Percentiles rank a stretch among this genome's conserved stretches.
Conservation (phyloP, 306 rosid genomes). For the Ormosia semicastrata region DNA sequence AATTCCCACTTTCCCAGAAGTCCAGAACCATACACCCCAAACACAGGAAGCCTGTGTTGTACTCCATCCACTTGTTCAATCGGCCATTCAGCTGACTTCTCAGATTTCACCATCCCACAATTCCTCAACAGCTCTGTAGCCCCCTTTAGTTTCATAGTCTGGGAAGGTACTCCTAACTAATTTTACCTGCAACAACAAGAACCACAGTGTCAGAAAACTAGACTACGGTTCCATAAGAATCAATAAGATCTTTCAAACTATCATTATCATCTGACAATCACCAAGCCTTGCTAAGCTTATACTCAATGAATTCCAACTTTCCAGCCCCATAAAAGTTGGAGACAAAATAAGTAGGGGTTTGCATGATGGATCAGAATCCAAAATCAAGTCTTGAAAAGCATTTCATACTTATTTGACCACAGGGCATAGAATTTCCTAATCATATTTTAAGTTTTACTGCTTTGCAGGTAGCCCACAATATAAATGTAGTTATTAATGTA, state of each 20-base stretch:
- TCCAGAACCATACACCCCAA: not conserved
- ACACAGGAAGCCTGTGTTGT: not conserved
- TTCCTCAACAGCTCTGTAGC: conserved; percentile 36
- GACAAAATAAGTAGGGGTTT: not conserved
- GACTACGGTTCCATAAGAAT: not conserved
- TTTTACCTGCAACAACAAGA: conserved; percentile 47
- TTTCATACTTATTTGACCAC: too few species aligned
- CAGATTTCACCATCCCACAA: conserved; percentile 66
- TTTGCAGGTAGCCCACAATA: too few species aligned
- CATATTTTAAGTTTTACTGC: too few species aligned
- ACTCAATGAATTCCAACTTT: not conserved
- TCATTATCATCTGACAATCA: not conserved
- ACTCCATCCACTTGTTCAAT: not conserved
- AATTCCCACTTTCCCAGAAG: not conserved
- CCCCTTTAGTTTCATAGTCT: conserved; percentile 41
- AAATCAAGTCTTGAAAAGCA: not conserved
- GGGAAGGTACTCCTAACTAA: conserved; percentile 30
- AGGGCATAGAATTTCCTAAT: too few species aligned
- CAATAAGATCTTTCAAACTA: not conserved
- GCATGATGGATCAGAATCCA: not conserved
- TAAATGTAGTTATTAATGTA: not conserved
- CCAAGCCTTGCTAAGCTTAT: not conserved
- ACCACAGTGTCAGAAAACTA: not conserved
- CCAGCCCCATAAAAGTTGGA: not conserved
- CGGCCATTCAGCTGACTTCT: not conserved